Base-by-base conservation (phyloP, 805 yeast genomes). In the Teunomyces cretensis region DNA sequence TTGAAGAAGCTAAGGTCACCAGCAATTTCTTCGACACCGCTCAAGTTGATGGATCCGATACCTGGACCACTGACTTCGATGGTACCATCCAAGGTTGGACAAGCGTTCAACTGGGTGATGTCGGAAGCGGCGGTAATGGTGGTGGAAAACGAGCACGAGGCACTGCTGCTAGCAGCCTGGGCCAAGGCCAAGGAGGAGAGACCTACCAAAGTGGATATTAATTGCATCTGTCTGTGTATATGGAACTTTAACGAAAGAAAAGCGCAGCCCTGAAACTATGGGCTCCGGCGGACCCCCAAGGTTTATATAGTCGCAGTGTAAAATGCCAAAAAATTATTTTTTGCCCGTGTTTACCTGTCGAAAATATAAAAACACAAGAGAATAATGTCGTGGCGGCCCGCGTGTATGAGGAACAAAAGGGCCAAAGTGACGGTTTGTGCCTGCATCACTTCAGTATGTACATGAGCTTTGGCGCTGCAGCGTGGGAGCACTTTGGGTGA, bases 21-120 rank as follows among this genome's bases (percentile, higher is more conserved):
- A 30, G 44, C 48, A 33, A 60, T 51, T 39, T 45, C 45, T 46
- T 47, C 30, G 39, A 60, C 62, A 24, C 33, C 16, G 39, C 54
- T 44, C 56, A 60, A 53, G 54, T 60, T 61, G 44, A 59, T 41
- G 17, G 48, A 40, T 14, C 51, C 50, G 16, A 59, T 33, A 27
- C 37, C 54, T 43, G 58, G 56, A n/a, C 65, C 65, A 41, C 64
- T 56, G 43, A 72, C 57, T 49, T 67, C 64, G 44, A 72, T 67
- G 41, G 57, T 54, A 41, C 76, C 76, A 22, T 62, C 67, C 47
- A 72, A 61, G 16, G 75, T 71, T n/a, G 70, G 65, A 55, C 76
- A 72, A 9, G 74, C 50, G 48, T 60, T 64, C 43, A 72, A 56
- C 42, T 49, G 53, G 28, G 61, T 46, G 30, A 68, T 54, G 19